Evolutionary conservation across 2,329 filamentous ascomycete species (phyloP).

Genomic region (Beauveria medogensis): DNA sequence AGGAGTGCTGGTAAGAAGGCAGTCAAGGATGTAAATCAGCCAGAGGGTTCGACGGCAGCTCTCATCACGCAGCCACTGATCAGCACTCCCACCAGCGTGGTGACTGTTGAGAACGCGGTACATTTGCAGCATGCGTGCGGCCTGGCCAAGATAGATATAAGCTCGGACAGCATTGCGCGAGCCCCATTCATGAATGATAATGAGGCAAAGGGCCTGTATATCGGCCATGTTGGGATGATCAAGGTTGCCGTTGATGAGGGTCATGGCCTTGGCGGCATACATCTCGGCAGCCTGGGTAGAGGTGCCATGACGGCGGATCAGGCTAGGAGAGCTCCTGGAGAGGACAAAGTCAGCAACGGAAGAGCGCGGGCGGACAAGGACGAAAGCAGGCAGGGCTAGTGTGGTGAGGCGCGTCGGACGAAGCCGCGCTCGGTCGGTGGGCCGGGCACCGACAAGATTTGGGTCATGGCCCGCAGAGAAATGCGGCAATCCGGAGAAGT

Average conservation of each 20-base stretch:
- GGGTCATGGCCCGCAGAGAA: constrained; percentile 6
- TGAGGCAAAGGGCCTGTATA: constrained; percentile 52
- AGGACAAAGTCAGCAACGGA: background rate
- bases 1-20: constrained; percentile 53
- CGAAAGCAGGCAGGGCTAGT: background rate
- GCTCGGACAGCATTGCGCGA: constrained; percentile 53
- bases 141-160: constrained; percentile 55
- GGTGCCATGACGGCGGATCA: constrained; percentile 52
- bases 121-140: constrained; percentile 58
- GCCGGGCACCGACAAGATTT: constrained; percentile 12
- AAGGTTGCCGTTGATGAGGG: constrained; percentile 48
- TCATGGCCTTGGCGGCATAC: constrained; percentile 50
- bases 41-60: constrained; percentile 53
- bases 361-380: background rate
- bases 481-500: constrained; percentile 2
- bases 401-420: background rate
- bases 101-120: constrained; percentile 51
- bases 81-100: constrained; percentile 41
- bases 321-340: constrained; percentile 43
- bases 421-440: constrained; percentile 6
- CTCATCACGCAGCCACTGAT: constrained; percentile 54
- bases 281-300: constrained; percentile 49
- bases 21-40: constrained; percentile 56
- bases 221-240: constrained; percentile 53
- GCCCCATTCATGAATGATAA: constrained; percentile 57